Conservation (phyloP, 352 stramenopile species). For the Lagenidium sp. region DNA sequence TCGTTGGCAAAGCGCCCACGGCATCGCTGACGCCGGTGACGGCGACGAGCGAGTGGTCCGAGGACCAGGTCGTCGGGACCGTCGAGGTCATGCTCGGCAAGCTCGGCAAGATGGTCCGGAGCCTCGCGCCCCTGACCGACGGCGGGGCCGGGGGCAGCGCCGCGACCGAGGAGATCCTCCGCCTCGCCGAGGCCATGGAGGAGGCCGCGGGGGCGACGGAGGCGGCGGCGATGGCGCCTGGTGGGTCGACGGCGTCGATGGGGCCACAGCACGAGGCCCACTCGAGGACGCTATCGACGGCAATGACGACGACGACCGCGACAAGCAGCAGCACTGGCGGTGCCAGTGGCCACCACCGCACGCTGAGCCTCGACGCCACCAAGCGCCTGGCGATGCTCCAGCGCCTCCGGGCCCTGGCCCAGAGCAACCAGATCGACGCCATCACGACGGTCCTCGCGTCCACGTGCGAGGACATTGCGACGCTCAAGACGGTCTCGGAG, state of each 20-base stretch:
- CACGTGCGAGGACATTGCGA: slow-evolving; percentile 12
- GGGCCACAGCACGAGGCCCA: background rate
- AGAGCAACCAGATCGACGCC: slow-evolving; percentile 23
- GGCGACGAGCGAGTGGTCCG: background rate
- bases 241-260: no score
- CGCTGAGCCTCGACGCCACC: slow-evolving; percentile 20
- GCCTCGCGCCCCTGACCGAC: slow-evolving; percentile 31
- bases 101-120: slow-evolving; percentile 51
- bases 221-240: background rate
- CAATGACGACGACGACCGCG: background rate
- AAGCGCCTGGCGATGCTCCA: slow-evolving; percentile 22
- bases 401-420: slow-evolving; percentile 27
- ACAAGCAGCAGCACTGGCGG: background rate
- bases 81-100: slow-evolving; percentile 37
- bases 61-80: slow-evolving; percentile 21
- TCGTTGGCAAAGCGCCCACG: background rate
- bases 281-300: background rate
- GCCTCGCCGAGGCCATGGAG: slow-evolving; percentile 45
- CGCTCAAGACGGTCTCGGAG: slow-evolving; percentile 17
- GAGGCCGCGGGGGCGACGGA: background rate
- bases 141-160: background rate
- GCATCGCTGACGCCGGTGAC: background rate
- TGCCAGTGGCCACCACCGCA: no score
- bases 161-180: slow-evolving; percentile 31
- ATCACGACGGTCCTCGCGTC: slow-evolving; percentile 7